A percentile compares a stretch with the other conserved stretches of the same genome.
Conservation (phyloP, 2,329 filamentous ascomycete genomes). For the Phoma herbarum region DNA sequence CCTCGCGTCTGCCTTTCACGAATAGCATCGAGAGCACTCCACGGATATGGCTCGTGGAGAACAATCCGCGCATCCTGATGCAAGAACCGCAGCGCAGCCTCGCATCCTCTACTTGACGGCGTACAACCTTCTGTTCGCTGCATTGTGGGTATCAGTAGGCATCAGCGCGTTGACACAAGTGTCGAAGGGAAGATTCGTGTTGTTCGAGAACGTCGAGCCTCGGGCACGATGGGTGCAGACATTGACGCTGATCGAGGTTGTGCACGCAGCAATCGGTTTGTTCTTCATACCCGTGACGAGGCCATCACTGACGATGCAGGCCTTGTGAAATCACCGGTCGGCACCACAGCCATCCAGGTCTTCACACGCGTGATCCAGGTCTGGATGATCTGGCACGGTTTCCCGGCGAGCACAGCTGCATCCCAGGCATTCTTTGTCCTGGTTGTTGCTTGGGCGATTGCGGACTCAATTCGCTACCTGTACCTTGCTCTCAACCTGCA, state of each 20-base stretch:
- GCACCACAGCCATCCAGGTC: conserved; percentile 35
- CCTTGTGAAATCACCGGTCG: conserved; percentile 35
- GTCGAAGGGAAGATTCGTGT: background rate
- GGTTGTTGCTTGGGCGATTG: conserved; percentile 35
- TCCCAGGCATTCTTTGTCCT: conserved; percentile 31
- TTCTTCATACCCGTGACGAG: background rate
- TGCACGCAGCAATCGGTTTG: conserved; percentile 33
- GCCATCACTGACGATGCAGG: conserved; percentile 15
- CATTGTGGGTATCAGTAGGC: conserved; percentile 30
- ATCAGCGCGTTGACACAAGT: conserved; percentile 9
- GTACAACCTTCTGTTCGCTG: conserved; percentile 34
- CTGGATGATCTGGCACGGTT: conserved; percentile 40
- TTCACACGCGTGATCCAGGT: conserved; percentile 40
- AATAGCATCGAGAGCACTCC: too few relatives aligned
- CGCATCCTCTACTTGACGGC: conserved; percentile 31
- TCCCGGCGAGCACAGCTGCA: conserved; percentile 28
- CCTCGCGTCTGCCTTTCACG: background rate
- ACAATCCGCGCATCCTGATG: background rate
- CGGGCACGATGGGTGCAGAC: conserved; percentile 35
- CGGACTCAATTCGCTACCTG: conserved; percentile 33
- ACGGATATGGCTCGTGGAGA: background rate
- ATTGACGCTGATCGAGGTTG: conserved; percentile 30
- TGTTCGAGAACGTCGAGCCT: conserved; percentile 28
- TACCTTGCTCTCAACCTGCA: conserved; percentile 37
- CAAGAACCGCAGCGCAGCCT: background rate